Base-by-base conservation (phyloP, 139 green algal species). In the Auxenochlorella pyrenoidosa region DNA sequence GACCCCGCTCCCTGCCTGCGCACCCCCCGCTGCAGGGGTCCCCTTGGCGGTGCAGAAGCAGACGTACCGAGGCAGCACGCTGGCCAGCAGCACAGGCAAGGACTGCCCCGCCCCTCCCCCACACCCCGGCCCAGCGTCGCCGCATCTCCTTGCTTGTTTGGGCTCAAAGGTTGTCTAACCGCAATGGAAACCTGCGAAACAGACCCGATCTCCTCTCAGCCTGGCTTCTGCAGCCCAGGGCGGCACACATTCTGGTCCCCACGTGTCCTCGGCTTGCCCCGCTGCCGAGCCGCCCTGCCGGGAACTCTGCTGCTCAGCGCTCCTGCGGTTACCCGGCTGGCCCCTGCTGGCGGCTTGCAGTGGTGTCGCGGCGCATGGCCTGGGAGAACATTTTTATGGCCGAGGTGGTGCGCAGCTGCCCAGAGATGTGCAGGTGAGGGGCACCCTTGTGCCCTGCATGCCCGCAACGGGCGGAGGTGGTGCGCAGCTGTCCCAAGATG, bases 371-470 rank as follows among this genome's bases (percentile, higher is more conserved):
- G 6, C 63, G 75, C 15, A 94, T 94, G 91, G 91, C 91, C 0
- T 94, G 91, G 91, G 91, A 94, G 68, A 91, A 88, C 65, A 94
- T 94, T 66, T 94, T 86, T 83, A 94, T 94, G 91, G 86, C 91
- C 0, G 88, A 92, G 79, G 89, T 92, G 47, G 89, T 91, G 47
- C 89, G 91, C 81, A 91, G 83, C 82, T 94, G 91, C 66, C 91
- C 91, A 30, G 91, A 94, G 86, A 94, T 94, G 91, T 93, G 85
- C 79, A 82, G 91, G 70, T 94, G 40, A 26, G 73, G 0, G 65
- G 59, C 12, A 16, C 8, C n/a, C n/a, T n/a, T n/a, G n/a, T n/a
- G n/a, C n/a, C n/a, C n/a, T n/a, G n/a, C n/a, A n/a, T n/a, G n/a
- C n/a, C n/a, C n/a, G n/a, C n/a, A n/a, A n/a, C n/a, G n/a, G n/a